phyloP scores from a whole-genome alignment of 2,329 filamentous ascomycete species.

The Teratosphaeria epicoccoides region DNA sequence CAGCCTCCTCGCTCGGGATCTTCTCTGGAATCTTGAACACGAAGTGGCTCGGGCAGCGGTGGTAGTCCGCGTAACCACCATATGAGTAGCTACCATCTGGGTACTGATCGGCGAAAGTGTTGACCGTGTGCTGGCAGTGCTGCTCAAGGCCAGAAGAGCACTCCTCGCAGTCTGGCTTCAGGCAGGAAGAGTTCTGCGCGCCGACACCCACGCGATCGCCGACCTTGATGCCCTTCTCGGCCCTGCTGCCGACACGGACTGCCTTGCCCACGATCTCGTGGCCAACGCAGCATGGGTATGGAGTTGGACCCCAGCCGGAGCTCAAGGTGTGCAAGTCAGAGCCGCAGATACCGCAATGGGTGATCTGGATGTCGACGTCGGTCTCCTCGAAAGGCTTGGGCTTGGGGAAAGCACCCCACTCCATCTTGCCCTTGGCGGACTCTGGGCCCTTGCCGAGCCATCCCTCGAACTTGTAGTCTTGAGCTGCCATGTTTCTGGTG shows the following conservation, averaged over 20 bases:
- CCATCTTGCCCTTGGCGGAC: slow-evolving; percentile 44
- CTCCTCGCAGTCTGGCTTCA: slow-evolving; percentile 40
- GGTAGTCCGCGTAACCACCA: slow-evolving; percentile 51
- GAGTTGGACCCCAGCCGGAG: slow-evolving; percentile 35
- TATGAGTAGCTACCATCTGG: slow-evolving; percentile 40
- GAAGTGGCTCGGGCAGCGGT: slow-evolving; percentile 43
- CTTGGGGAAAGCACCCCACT: slow-evolving; percentile 28
- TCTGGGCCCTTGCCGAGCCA: slow-evolving; percentile 45
- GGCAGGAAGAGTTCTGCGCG: slow-evolving; percentile 39
- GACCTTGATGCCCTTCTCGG: slow-evolving; percentile 24
- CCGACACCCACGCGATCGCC: slow-evolving; percentile 41
- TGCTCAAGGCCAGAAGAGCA: slow-evolving; percentile 47
- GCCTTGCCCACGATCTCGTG: slow-evolving; percentile 28
- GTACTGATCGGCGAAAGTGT: slow-evolving; percentile 24
- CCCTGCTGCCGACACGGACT: slow-evolving; percentile 23
- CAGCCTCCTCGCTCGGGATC: slow-evolving; percentile 41
- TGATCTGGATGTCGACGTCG: slow-evolving; percentile 32
- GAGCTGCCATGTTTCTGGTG: not conserved
- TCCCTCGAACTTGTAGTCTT: slow-evolving; percentile 40
- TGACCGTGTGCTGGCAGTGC: slow-evolving; percentile 20
- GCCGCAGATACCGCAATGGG: slow-evolving; percentile 21
- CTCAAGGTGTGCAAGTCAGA: slow-evolving; percentile 24
- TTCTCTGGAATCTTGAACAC: slow-evolving; percentile 45
- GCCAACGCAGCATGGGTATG: slow-evolving; percentile 26
- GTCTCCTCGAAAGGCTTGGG: slow-evolving; percentile 31